Percentiles rank a stretch among this genome's conserved stretches.
Evolutionary conservation across 345 rosid species (phyloP).

Genomic region (Noccaea bulbosa): DNA sequence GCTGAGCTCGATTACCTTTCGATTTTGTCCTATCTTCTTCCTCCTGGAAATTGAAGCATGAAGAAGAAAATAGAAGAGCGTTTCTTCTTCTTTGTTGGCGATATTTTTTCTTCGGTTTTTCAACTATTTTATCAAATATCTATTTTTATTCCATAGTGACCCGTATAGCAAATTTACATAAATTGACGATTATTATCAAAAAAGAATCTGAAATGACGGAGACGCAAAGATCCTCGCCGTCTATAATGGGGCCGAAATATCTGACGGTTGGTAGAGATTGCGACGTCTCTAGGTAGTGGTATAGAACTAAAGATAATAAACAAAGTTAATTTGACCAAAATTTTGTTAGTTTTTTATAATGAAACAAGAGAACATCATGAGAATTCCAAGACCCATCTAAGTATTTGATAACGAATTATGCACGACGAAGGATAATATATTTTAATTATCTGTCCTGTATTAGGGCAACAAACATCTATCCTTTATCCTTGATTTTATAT

Average conservation of each 20-base stretch:
- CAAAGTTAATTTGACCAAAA: slow-evolving; percentile 11
- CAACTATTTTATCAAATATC: neutral
- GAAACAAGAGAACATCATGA: slow-evolving; percentile 19
- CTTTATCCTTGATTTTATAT: slow-evolving; percentile 32
- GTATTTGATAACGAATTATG: slow-evolving; percentile 28
- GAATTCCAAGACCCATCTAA: slow-evolving; percentile 1
- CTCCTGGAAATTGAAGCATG: slow-evolving; percentile 21
- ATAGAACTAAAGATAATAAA: slow-evolving; percentile 30
- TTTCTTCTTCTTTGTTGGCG: slow-evolving; percentile 34
- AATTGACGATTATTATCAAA: neutral
- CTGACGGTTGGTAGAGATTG: slow-evolving; percentile 48
- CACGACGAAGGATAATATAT: slow-evolving; percentile 38
- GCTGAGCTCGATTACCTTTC: slow-evolving; percentile 28
- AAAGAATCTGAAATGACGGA: slow-evolving; percentile 43
- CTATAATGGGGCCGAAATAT: slow-evolving; percentile 36
- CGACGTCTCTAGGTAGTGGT: slow-evolving; percentile 46
- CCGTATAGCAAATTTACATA: slow-evolving; percentile 8
- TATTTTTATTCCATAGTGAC: slow-evolving; percentile 30
- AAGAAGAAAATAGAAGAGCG: slow-evolving; percentile 20
- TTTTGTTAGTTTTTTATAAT: no score
- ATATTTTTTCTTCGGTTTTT: slow-evolving; percentile 28
- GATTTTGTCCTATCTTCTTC: slow-evolving; percentile 23
- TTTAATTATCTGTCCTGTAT: slow-evolving; percentile 28
- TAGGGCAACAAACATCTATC: slow-evolving; percentile 26
- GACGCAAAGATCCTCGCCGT: slow-evolving; percentile 44